Percentiles rank a stretch among this genome's conserved stretches.
phyloP scores from a whole-genome alignment of 2,329 filamentous ascomycete species.

The Penicillium sp. region DNA sequence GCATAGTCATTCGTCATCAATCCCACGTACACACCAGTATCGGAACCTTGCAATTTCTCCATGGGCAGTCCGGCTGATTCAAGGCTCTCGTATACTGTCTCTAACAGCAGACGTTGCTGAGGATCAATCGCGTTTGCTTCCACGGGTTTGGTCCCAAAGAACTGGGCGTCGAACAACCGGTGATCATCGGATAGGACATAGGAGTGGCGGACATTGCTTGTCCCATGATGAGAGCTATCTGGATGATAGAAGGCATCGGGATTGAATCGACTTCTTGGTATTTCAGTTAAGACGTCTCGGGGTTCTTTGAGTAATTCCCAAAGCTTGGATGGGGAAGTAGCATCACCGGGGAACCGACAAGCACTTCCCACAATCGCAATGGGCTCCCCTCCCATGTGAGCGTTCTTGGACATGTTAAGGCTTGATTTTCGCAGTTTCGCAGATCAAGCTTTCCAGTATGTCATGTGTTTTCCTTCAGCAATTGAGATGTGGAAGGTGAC shows the following conservation, averaged over 20 bases:
- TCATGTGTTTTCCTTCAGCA: neutral
- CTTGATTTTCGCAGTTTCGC: conserved; percentile 1
- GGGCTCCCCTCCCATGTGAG: conserved; percentile 15
- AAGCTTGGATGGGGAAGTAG: conserved; percentile 23
- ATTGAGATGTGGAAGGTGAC: neutral
- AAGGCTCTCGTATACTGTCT: conserved; percentile 27
- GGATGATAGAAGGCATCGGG: conserved; percentile 24
- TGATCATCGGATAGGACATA: conserved; percentile 26
- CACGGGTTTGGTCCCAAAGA: conserved; percentile 27
- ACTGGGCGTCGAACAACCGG: conserved; percentile 26
- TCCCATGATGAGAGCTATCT: conserved; percentile 24
- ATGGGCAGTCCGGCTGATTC: conserved; percentile 25
- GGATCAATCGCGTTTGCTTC: conserved; percentile 34
- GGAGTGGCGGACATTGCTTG: conserved; percentile 25
- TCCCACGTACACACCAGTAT: conserved; percentile 27
- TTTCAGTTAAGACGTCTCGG: conserved; percentile 21
- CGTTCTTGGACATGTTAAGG: conserved; percentile 14
- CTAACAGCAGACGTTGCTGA: conserved; percentile 27
- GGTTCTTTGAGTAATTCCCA: conserved; percentile 28
- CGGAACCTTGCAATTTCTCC: conserved; percentile 24
- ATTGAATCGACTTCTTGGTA: conserved; percentile 24
- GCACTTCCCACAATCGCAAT: conserved; percentile 29
- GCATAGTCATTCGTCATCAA: conserved; percentile 30
- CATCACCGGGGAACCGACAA: conserved; percentile 26
- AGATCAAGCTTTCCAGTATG: neutral